Evolutionary conservation across 441 rosid genomes (phyloP).

Genomic region (Theobroma grandiflorum): DNA sequence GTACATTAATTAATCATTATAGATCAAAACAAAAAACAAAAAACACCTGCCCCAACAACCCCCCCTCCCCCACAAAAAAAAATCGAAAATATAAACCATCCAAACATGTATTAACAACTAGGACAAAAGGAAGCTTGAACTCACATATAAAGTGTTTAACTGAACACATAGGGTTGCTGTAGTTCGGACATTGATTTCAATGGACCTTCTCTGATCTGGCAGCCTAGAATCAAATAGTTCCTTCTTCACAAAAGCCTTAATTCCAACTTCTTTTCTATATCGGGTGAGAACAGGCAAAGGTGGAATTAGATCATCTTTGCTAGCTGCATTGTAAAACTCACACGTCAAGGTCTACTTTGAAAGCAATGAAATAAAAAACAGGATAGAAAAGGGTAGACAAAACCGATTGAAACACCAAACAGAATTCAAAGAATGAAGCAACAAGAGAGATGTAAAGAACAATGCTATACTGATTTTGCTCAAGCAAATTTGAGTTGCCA

Average conservation of each 20-base stretch:
- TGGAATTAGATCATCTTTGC: conserved; percentile 92
- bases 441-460: conserved; percentile 2
- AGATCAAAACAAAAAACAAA: neutral
- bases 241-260: conserved; percentile 96
- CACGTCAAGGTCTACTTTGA: conserved; percentile 23
- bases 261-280: conserved; percentile 85
- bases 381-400: neutral
- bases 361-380: conserved; percentile 22
- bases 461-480: neutral
- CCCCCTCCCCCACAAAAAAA: neutral
- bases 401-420: neutral
- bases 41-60: neutral
- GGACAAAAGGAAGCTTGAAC: conserved; percentile 44
- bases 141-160: conserved; percentile 90
- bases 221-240: conserved; percentile 85
- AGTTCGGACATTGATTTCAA: conserved; percentile 64
- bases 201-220: conserved; percentile 77
- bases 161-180: conserved; percentile 87
- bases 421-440: conserved; percentile 7
- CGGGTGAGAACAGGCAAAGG: conserved; percentile 97
- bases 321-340: conserved; percentile 59
- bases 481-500: neutral
- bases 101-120: conserved; percentile 17
- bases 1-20: conserved; percentile 3
- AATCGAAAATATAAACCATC: neutral